These are phyloP conservation scores for Tolypocladium ovalisporum DNA, from an alignment of 2,329 filamentous ascomycete species.

Conservation along the genomic window DNA sequence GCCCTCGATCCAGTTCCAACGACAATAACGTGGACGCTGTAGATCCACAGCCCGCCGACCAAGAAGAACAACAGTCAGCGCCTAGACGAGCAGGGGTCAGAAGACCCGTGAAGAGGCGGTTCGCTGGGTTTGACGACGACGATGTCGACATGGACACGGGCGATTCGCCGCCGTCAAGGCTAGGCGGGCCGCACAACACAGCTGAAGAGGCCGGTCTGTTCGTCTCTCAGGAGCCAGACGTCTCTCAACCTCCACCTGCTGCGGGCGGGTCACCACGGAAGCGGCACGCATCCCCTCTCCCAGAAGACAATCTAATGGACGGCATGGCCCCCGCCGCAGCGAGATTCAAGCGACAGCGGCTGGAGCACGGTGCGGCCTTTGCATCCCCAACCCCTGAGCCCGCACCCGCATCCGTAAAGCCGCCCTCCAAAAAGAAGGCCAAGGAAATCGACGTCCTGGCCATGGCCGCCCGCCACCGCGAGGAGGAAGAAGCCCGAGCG, in stretches of 20 bases:
- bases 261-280: conserved; percentile 28
- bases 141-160: conserved; percentile 28
- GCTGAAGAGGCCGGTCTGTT: conserved; percentile 39
- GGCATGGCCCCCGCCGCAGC: conserved; percentile 66
- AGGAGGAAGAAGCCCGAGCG: conserved; percentile 56
- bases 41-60: conserved; percentile 2
- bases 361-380: conserved; percentile 45
- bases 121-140: conserved; percentile 58
- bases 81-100: conserved; percentile 17
- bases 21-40: background rate
- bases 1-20: conserved; percentile 2
- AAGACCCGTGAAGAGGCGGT: conserved; percentile 41
- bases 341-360: conserved; percentile 66
- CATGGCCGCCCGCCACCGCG: conserved; percentile 46
- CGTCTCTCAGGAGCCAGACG: conserved; percentile 37
- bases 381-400: conserved; percentile 15
- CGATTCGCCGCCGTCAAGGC: conserved; percentile 7
- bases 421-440: conserved; percentile 33
- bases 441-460: conserved; percentile 60
- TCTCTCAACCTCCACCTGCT: conserved; percentile 8
- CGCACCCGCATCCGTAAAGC: conserved; percentile 7
- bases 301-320: conserved; percentile 51
- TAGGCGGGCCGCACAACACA: background rate
- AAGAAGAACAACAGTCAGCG: conserved; percentile 9
- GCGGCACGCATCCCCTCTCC: conserved; percentile 29